Evolutionary conservation across 169 alveolate genomes (phyloP).

Genomic region (Cytauxzoon felis): DNA sequence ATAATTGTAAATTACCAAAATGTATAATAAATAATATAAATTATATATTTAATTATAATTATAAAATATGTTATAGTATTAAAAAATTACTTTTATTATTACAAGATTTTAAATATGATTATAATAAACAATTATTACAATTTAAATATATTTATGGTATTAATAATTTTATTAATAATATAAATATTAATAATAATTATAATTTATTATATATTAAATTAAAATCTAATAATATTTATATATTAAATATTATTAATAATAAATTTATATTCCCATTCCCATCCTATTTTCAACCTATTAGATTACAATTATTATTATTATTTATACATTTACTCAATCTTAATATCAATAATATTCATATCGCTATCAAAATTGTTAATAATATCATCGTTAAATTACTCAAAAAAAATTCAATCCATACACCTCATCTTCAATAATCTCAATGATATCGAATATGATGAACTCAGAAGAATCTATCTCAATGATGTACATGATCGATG

Average conservation of each 20-base stretch:
- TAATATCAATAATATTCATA: neutral
- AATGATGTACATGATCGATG: constrained; percentile 41
- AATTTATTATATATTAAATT: too few species aligned
- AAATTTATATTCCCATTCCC: constrained; percentile 2
- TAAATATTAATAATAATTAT: too few species aligned
- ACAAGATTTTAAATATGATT: constrained; percentile 40
- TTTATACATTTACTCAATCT: constrained; percentile 32
- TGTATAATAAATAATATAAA: constrained; percentile 15
- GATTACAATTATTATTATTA: constrained; percentile 11
- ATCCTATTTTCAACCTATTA: constrained; percentile 29
- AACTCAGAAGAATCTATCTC: constrained; percentile 15
- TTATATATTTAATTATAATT: neutral
- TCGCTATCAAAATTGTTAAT: constrained; percentile 5
- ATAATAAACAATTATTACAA: neutral
- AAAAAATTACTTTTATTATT: constrained; percentile 9
- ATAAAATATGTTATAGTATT: constrained; percentile 3
- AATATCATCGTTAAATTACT: constrained; percentile 13
- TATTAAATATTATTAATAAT: too few species aligned
- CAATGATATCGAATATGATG: neutral
- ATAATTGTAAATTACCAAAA: constrained; percentile 8
- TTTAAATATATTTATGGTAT: neutral
- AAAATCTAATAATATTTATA: too few species aligned
- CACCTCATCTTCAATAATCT: constrained; percentile 9
- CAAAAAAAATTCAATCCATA: constrained; percentile 24
- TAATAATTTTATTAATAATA: constrained; percentile 4